phyloP scores from a whole-genome alignment of 495 filamentous ascomycete genomes.

The Aspergillus taichungensis region DNA sequence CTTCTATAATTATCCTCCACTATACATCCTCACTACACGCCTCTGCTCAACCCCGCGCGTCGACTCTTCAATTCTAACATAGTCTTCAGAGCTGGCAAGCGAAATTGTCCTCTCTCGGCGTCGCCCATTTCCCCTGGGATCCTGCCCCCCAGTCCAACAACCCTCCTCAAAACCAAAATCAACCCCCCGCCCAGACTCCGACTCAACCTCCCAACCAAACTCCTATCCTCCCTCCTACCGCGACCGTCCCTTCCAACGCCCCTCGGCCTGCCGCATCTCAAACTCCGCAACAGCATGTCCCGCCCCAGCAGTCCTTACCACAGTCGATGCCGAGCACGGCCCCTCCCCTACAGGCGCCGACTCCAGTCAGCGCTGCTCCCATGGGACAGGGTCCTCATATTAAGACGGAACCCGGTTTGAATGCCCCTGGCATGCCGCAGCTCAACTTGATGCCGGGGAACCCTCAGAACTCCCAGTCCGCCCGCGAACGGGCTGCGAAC shows the following conservation, averaged over 20 bases:
- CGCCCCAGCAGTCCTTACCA: constrained; percentile 23
- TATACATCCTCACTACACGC: neutral
- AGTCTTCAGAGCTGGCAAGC: constrained; percentile 78
- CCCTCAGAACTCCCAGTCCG: constrained; percentile 39
- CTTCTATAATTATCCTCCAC: constrained; percentile 1
- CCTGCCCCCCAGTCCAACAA: constrained; percentile 46
- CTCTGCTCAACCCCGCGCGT: constrained; percentile 1
- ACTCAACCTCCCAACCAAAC: constrained; percentile 25
- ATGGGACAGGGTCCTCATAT: constrained; percentile 46
- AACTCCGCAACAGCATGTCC: constrained; percentile 24
- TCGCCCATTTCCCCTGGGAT: constrained; percentile 94
- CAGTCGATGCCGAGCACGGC: constrained; percentile 19
- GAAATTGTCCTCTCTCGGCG: constrained; percentile 70
- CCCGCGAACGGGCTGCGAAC: constrained; percentile 57
- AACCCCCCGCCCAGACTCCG: constrained; percentile 1
- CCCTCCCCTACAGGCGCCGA: constrained; percentile 15
- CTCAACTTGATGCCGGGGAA: constrained; percentile 28
- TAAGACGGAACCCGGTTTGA: constrained; percentile 66
- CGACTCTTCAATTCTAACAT: constrained; percentile 15
- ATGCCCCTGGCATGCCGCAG: constrained; percentile 35
- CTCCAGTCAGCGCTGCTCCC: constrained; percentile 13
- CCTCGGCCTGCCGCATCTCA: constrained; percentile 28
- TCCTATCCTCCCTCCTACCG: constrained; percentile 31
- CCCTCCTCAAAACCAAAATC: constrained; percentile 26
- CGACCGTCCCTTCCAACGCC: constrained; percentile 55